Base-by-base conservation (phyloP, 805 yeast species). In the Candida vaughaniae region DNA sequence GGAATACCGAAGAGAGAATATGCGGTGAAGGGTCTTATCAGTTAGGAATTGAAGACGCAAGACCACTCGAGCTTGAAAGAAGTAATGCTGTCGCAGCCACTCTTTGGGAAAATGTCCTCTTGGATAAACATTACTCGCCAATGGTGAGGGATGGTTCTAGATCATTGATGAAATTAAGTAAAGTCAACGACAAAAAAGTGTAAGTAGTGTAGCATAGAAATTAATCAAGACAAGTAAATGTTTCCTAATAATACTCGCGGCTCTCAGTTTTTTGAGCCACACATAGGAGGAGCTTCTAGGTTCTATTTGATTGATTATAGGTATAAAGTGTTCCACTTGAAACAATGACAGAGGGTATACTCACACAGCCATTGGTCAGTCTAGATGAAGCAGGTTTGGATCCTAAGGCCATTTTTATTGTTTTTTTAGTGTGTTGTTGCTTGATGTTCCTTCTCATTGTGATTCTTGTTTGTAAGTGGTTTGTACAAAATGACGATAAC, bases 1-100 rank as follows among this genome's bases (percentile, higher is more conserved):
- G 83, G 64, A 79, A 87, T 16, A 86, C 96, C 1, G 96, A 89
- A 32, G 99, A 93, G 55, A 73, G 93, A 47, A 76, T 93, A 27
- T 79, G 80, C 26, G 89, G 91, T 41, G 98, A 96, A 32, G 73
- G 74, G 6, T 38, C 51, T 16, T 68, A 68, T 40, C 69, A 71
- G 10, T 84, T 83, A 53, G 76, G 78, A 18, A 69, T 82, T 47
- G 88, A 80, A 33, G 45, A 52, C 25, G 55, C 50, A 26, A 45
- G 56, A 34, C 69, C 64, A 36, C 65, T 68, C 6, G 80, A 77
- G 31, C 78, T 86, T 8, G 86, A 83, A 47, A 78, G 91, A 55
- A 69, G 85, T 48, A 90, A 93, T 53, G 76, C 95, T 2, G 91
- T 83, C 29, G 93, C 91, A 12, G 95, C 97, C 1, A 83, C 89